Evolutionary conservation across 768 basidiomycete species (phyloP).

Genomic region (Steccherinum ochraceum): DNA sequence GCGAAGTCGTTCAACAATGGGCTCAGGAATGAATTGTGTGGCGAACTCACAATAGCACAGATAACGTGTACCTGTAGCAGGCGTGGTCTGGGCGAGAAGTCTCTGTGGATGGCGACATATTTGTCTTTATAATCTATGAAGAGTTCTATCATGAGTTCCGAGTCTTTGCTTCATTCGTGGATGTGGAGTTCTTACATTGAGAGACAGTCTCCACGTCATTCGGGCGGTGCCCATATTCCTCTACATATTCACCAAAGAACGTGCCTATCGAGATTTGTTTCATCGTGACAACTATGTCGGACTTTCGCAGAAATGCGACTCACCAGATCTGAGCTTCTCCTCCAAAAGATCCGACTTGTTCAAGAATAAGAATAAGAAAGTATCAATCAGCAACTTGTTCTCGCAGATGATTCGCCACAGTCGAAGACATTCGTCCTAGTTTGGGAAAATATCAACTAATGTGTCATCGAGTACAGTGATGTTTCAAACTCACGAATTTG

Average conservation of each 20-base stretch:
- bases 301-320: not conserved
- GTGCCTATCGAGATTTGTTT: slow-evolving; percentile 29
- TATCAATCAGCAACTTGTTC: slow-evolving; percentile 46
- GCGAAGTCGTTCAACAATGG: too few species aligned
- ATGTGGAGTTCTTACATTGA: slow-evolving; percentile 48
- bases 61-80: slow-evolving; percentile 50
- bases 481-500: slow-evolving; percentile 40
- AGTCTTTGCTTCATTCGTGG: too few species aligned
- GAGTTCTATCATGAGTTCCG: too few species aligned
- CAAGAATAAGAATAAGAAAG: slow-evolving; percentile 54
- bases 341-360: slow-evolving; percentile 60
- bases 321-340: slow-evolving; percentile 35
- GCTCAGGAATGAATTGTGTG: too few species aligned
- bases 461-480: not conserved
- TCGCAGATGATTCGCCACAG: slow-evolving; percentile 57
- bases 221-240: slow-evolving; percentile 20
- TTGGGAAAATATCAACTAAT: not conserved
- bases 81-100: slow-evolving; percentile 39
- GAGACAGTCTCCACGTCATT: slow-evolving; percentile 48
- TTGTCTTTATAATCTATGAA: slow-evolving; percentile 43
- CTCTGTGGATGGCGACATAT: slow-evolving; percentile 43
- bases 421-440: slow-evolving; percentile 47
- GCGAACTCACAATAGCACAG: slow-evolving; percentile 46
- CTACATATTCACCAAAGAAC: not conserved
- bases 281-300: not conserved